These are phyloP conservation scores for Pseudodiploospora longispora DNA, from an alignment of 2,329 filamentous ascomycete species.

Conservation along the genomic window DNA sequence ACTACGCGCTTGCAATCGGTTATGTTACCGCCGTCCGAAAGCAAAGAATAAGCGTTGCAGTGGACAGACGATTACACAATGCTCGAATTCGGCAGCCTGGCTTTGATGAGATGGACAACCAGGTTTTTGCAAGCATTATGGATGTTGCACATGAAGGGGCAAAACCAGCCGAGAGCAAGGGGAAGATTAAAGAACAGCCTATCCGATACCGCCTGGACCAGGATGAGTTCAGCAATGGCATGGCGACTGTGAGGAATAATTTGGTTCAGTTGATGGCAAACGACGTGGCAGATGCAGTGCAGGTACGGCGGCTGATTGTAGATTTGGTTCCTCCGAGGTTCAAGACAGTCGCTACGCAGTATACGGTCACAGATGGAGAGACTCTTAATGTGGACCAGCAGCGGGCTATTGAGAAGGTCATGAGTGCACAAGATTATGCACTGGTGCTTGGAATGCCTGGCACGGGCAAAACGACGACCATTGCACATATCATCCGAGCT, in stretches of 20 bases:
- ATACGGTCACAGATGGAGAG: constrained; percentile 52
- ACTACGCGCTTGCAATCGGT: constrained; percentile 90
- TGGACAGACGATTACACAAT: constrained; percentile 85
- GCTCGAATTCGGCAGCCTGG: constrained; percentile 65
- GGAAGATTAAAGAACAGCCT: constrained; percentile 44
- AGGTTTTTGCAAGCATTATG: constrained; percentile 88
- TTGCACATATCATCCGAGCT: constrained; percentile 91
- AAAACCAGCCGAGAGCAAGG: constrained; percentile 41
- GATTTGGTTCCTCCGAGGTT: constrained; percentile 69
- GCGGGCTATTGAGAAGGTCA: constrained; percentile 83
- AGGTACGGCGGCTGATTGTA: constrained; percentile 73
- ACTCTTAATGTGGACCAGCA: constrained; percentile 82
- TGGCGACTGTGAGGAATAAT: constrained; percentile 92
- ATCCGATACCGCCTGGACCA: constrained; percentile 84
- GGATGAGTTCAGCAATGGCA: constrained; percentile 96
- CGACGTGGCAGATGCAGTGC: constrained; percentile 58
- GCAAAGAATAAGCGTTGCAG: constrained; percentile 73
- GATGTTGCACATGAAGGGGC: constrained; percentile 57
- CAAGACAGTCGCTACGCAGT: constrained; percentile 55
- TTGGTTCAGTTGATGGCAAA: constrained; percentile 87
- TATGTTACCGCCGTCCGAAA: constrained; percentile 74
- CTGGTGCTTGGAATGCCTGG: constrained; percentile 98
- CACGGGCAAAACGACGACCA: constrained; percentile 96
- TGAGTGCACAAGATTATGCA: constrained; percentile 91
- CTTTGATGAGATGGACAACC: constrained; percentile 70